Percentiles rank a stretch among this genome's conserved stretches.
Conservation (phyloP, 805 yeast genomes). For the Kurtzmaniella fragi region DNA sequence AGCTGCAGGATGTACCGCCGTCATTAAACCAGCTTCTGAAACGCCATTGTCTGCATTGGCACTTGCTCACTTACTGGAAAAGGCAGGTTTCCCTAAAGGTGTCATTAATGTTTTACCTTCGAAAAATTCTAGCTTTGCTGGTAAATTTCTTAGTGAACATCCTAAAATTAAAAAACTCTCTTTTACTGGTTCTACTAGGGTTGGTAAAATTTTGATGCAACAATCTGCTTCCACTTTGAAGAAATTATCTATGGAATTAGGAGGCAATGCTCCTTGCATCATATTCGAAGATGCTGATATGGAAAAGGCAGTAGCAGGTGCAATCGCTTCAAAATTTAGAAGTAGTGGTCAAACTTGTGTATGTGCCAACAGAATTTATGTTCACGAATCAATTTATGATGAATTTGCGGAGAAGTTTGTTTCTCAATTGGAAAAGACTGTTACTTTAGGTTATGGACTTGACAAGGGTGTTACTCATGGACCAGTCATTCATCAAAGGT, state of each 20-base stretch:
- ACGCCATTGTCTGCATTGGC: slow-evolving; percentile 75
- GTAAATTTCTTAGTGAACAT: slow-evolving; percentile 46
- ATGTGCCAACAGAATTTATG: slow-evolving; percentile 56
- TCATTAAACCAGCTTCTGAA: slow-evolving; percentile 71
- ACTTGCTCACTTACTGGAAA: slow-evolving; percentile 50
- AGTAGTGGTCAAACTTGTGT: slow-evolving; percentile 65
- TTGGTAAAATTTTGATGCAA: slow-evolving; percentile 55
- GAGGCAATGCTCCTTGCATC: slow-evolving; percentile 64
- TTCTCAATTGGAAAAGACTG: slow-evolving; percentile 25
- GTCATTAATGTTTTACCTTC: slow-evolving; percentile 61
- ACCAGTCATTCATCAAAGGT: slow-evolving; percentile 62
- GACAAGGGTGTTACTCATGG: slow-evolving; percentile 63
- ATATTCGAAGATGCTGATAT: slow-evolving; percentile 58
- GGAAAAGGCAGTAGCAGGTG: slow-evolving; percentile 49
- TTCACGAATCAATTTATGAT: slow-evolving; percentile 47
- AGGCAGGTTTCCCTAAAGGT: slow-evolving; percentile 73
- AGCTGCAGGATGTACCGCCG: slow-evolving; percentile 77
- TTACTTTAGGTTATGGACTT: slow-evolving; percentile 61
- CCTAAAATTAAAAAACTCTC: slow-evolving; percentile 48
- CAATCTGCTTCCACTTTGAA: slow-evolving; percentile 55
- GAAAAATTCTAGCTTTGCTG: slow-evolving; percentile 41
- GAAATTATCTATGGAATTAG: slow-evolving; percentile 58
- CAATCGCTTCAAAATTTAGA: slow-evolving; percentile 53
- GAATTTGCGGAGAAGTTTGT: slow-evolving; percentile 42
- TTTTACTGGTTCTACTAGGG: slow-evolving; percentile 62